Percentiles rank a stretch among this genome's conserved stretches.
phyloP scores from a whole-genome alignment of 345 rosid genomes.

The Lepidium sativum region DNA sequence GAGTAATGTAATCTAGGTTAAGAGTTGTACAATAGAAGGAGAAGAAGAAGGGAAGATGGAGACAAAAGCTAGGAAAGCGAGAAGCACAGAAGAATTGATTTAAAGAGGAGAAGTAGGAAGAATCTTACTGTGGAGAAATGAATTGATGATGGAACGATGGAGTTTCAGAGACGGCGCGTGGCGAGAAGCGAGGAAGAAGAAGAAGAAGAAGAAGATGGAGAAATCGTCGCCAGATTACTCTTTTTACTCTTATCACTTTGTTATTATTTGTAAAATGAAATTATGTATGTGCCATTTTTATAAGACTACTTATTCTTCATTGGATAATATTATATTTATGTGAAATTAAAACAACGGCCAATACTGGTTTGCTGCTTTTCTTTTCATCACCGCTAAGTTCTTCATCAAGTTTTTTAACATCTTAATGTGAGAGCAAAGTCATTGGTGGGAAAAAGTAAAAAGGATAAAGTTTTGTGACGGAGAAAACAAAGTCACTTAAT shows the following conservation, averaged over 20 bases:
- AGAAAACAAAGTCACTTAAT: conserved; percentile 5
- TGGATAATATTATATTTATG: background rate
- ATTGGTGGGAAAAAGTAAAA: too few species aligned
- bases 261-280: background rate
- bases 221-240: background rate
- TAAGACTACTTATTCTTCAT: background rate
- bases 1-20: background rate
- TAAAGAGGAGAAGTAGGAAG: background rate
- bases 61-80: background rate
- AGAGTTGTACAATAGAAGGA: background rate
- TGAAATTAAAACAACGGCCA: background rate
- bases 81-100: background rate
- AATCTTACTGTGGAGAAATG: background rate
- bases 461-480: background rate
- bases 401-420: too few species aligned
- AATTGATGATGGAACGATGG: background rate
- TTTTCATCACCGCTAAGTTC: too few species aligned
- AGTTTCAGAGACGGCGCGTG: background rate
- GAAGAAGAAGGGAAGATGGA: background rate
- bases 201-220: conserved; percentile 5
- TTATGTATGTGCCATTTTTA: background rate
- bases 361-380: background rate
- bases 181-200: background rate
- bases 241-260: background rate
- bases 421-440: too few species aligned